phyloP scores from a whole-genome alignment of 2,329 filamentous ascomycete genomes.

The Penicillium griseofulvum region DNA sequence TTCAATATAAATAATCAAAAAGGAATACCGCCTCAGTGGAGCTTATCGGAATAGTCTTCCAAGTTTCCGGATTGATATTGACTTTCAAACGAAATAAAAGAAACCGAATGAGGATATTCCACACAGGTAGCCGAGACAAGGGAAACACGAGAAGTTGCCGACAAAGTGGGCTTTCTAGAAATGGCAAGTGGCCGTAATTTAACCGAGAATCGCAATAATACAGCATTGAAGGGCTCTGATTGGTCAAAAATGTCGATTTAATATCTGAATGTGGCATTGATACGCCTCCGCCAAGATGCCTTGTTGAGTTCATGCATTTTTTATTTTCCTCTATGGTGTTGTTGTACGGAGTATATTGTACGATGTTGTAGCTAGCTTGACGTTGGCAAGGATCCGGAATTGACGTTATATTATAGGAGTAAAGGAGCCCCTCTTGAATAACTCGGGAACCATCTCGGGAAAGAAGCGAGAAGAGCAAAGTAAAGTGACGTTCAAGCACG shows the following conservation, averaged over 20 bases:
- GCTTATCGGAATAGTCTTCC: background rate
- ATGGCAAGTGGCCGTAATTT: slow-evolving; percentile 4
- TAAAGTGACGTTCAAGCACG: background rate
- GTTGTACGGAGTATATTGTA: too few species aligned
- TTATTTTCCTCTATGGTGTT: background rate
- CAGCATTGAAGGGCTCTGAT: background rate
- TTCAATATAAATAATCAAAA: background rate
- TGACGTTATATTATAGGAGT: background rate
- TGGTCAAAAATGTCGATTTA: background rate
- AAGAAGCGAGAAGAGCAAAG: background rate
- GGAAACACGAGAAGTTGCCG: background rate
- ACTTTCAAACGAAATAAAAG: background rate
- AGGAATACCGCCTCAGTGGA: background rate
- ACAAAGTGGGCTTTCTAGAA: background rate
- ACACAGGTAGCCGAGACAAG: background rate
- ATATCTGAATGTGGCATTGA: slow-evolving; percentile 18
- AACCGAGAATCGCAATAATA: background rate
- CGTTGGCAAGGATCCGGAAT: background rate
- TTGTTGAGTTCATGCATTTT: background rate
- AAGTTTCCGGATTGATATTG: background rate
- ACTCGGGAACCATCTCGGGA: background rate
- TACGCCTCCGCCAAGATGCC: slow-evolving; percentile 7
- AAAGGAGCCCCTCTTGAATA: background rate
- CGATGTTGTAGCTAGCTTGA: too few species aligned
- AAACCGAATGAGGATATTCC: background rate